Evolutionary conservation across 2,329 filamentous ascomycete species (phyloP), one percentile per base, ranked within the genome.

Genomic region (Exophiala aquamarina): DNA sequence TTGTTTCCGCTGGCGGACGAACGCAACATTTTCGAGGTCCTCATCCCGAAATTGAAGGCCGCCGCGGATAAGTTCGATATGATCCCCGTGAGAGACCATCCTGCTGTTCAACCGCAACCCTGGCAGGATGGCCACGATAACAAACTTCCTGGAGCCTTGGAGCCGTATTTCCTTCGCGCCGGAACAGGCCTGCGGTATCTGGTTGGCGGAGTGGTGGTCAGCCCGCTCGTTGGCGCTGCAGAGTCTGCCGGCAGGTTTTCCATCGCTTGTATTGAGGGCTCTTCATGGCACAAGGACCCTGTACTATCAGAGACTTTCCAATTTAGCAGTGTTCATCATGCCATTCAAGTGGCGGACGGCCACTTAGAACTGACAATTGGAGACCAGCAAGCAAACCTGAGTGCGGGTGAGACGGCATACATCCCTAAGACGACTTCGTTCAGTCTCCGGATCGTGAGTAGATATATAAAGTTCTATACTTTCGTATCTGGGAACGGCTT

Each of bases 51-150:
- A 36, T 65, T 82, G 20, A 79, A 78, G 66, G 72, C 74, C 1
- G 79, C 78, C 6, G 73, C 73, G 8, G 75, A 77, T 33, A 67
- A 73, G 11, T 81, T 76, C 57, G 79, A 82, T 54, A 77, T 82
- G 42, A 66, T 79, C 2, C 78, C 78, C 41, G 68, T 70, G 38
- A 70, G 71, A 3, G 67, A 78, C 41, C 74, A 78, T 53, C 47
- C 46, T 4, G n/a, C 41, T 6, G 21, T 44, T 13, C 66, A 78
- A 41, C 74, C 78, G 51, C 48, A 70, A 26, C 67, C 72, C 0
- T 74, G 74, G 1, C 70, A 67, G 10, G 57, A 65, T 10, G 58
- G 55, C 1, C 58, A 56, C 0, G 74, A 78, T 38, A 70, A 67
- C 20, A 41, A 34, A 3, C 61, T 78, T 2, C 70, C 73, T 0